Conservation (phyloP, 805 yeast genomes). For the Nakazawaea anatomiae region DNA sequence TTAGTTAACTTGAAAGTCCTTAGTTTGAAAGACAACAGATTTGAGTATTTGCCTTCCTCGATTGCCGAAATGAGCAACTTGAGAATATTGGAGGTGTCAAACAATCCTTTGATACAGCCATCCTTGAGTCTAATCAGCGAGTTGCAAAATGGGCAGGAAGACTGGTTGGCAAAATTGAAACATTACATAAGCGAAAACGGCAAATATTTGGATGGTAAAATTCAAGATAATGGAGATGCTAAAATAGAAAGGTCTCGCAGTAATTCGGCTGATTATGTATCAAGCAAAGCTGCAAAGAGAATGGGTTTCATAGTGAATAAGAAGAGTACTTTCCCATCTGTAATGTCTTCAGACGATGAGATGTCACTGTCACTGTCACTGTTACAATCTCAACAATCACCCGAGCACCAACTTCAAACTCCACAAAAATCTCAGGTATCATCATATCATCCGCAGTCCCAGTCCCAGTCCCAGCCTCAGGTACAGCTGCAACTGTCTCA, state of each 20-base stretch:
- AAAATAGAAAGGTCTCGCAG: slow-evolving; percentile 18
- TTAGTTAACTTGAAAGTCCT: slow-evolving; percentile 48
- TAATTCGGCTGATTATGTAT: slow-evolving; percentile 35
- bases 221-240: slow-evolving; percentile 15
- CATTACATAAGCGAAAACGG: slow-evolving; percentile 31
- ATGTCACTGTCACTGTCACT: slow-evolving; percentile 6
- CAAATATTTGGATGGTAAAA: slow-evolving; percentile 23
- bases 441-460: no score
- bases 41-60: slow-evolving; percentile 48
- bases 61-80: slow-evolving; percentile 47
- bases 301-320: slow-evolving; percentile 66
- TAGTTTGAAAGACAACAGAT: slow-evolving; percentile 54
- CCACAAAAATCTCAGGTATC: background rate
- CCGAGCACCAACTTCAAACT: background rate
- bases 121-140: slow-evolving; percentile 26
- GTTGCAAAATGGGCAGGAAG: slow-evolving; percentile 33
- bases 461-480: no score
- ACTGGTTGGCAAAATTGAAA: slow-evolving; percentile 39
- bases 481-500: no score
- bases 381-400: background rate
- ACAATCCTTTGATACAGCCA: slow-evolving; percentile 55
- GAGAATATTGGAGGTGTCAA: slow-evolving; percentile 53
- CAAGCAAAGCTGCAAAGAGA: slow-evolving; percentile 65
- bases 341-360: slow-evolving; percentile 13
- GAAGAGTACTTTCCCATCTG: slow-evolving; percentile 15